These are phyloP conservation scores for Fistulinella prunicolor DNA, from an alignment of 768 basidiomycete genomes.

Conservation along the genomic window DNA sequence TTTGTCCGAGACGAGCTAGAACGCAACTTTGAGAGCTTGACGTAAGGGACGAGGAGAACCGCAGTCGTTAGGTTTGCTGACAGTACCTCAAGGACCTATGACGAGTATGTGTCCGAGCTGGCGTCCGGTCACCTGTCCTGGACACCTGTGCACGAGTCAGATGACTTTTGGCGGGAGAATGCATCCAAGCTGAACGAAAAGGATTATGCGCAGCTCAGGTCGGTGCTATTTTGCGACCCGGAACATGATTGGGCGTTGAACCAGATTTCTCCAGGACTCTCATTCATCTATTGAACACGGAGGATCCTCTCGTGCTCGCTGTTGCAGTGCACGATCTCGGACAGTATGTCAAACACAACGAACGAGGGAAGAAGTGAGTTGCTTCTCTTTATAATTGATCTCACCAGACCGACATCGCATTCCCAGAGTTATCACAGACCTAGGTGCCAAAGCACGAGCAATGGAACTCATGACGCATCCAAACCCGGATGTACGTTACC, in stretches of 20 bases:
- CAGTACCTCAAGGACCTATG: constrained; percentile 68
- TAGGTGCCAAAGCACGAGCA: constrained; percentile 81
- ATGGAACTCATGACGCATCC: constrained; percentile 93
- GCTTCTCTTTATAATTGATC: not conserved
- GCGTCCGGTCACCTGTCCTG: constrained; percentile 88
- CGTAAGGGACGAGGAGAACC: constrained; percentile 48
- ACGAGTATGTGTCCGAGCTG: constrained; percentile 92
- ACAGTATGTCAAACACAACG: constrained; percentile 89
- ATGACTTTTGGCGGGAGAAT: constrained; percentile 98
- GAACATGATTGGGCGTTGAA: not conserved
- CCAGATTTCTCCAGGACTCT: constrained; percentile 52
- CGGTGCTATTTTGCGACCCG: constrained; percentile 9
- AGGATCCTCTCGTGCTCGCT: constrained; percentile 76
- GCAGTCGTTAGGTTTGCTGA: constrained; percentile 1
- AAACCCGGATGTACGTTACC: constrained; percentile 88
- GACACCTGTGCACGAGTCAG: constrained; percentile 95
- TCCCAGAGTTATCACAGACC: constrained; percentile 69
- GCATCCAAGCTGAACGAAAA: constrained; percentile 82
- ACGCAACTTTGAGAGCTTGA: constrained; percentile 81
- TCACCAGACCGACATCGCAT: not conserved
- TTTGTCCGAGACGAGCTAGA: constrained; percentile 87
- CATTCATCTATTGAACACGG: constrained; percentile 63
- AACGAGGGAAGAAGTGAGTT: constrained; percentile 86
- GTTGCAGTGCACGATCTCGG: constrained; percentile 94
- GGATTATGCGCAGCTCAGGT: constrained; percentile 85